Evolutionary conservation across 192 early-diverging fungal species (phyloP), one percentile per base, ranked within the genome.

Genomic region (Backusella tuberculispora): DNA sequence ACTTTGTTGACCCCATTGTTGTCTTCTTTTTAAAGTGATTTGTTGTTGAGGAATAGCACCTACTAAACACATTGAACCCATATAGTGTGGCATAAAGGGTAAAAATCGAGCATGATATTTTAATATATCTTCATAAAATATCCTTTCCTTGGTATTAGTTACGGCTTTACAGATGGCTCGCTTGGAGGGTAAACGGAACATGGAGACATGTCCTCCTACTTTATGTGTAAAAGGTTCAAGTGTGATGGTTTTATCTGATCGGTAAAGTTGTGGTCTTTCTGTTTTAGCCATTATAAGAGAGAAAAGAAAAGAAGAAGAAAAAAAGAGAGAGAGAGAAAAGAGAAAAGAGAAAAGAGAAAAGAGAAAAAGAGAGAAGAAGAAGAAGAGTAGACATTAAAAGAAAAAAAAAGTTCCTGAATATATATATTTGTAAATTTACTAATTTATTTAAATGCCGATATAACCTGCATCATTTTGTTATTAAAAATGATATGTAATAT

Each of bases 161-260:
- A 70, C 68, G 21, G 72, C 72, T 56, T 73, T 73, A 44, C 72
- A 73, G 19, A 73, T 42, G 12, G 72, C 45, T 13, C 72, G 41
- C 1, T 66, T 34, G 29, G 44, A 40, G n/a, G 53, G 38, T 34
- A 73, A 44, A 26, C 72, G 29, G 24, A 73, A 73, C 72, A 73
- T 73, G 15, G 72, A 46, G 15, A 73, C 56, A 7, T 73, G 72
- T 17, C 72, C 72, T 26, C 72, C 72, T 56, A 48, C 72, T 19
- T 56, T 53, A 19, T 73, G 50, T 63, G 44, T 73, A 15, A 73
- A 73, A 0, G 72, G 72, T 21, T 63, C 24, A n/a, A 73, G 60
- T 24, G 72, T 73, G 41, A 64, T 42, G 42, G 41, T 43, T 21
- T 43, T 40, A 43, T 60, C 53, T 3, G 53, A 60, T 26, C 53